Evolutionary conservation across 2,329 filamentous ascomycete species (phyloP).

Genomic region (Mycocentrospora acerina): DNA sequence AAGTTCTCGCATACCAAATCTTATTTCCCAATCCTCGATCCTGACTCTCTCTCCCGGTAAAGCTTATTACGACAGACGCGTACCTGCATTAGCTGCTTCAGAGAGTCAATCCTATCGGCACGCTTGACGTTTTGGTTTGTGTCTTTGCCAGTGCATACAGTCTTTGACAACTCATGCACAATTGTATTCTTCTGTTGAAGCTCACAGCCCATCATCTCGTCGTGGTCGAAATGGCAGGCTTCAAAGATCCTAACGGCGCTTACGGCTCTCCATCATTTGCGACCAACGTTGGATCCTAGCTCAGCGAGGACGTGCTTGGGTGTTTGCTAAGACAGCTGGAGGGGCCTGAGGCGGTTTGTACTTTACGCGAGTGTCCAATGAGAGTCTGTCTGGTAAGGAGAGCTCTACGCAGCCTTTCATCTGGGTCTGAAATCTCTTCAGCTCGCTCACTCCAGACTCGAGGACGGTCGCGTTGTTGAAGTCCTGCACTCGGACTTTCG

Average conservation of each 20-base stretch:
- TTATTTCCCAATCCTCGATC: too few species aligned
- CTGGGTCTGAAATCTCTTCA: conserved; percentile 56
- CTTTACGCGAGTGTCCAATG: conserved; percentile 62
- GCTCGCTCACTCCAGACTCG: conserved; percentile 56
- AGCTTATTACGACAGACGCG: neutral
- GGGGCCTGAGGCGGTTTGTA: conserved; percentile 36
- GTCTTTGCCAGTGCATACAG: too few species aligned
- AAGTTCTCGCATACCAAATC: too few species aligned
- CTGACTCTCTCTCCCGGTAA: too few species aligned
- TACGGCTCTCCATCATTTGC: too few species aligned
- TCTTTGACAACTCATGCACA: neutral
- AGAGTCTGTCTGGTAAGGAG: conserved; percentile 58
- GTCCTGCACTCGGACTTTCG: conserved; percentile 59
- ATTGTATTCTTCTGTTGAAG: neutral
- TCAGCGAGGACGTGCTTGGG: conserved; percentile 22
- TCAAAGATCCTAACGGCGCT: too few species aligned
- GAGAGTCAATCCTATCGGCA: neutral
- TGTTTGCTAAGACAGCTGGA: conserved; percentile 6
- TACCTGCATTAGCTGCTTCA: too few species aligned
- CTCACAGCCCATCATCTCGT: too few species aligned
- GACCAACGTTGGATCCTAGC: neutral
- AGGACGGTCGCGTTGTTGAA: conserved; percentile 56
- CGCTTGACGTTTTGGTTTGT: too few species aligned
- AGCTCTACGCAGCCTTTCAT: conserved; percentile 61
- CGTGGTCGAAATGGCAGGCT: too few species aligned